Evolutionary conservation across 1,139 yeast genomes (phyloP).

Genomic region (Nadsonia commutata): DNA sequence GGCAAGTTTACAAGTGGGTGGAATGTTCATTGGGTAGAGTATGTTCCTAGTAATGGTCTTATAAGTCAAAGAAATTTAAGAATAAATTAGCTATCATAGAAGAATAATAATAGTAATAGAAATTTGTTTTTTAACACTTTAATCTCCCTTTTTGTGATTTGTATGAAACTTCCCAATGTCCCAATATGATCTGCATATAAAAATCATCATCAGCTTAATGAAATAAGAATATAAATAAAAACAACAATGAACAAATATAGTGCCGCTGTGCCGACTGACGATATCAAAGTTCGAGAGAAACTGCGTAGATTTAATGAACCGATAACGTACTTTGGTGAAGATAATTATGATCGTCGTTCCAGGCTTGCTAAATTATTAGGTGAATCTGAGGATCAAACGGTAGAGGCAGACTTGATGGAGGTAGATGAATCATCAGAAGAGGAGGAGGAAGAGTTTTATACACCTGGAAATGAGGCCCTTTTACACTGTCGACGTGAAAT

Average conservation of each 20-base stretch:
- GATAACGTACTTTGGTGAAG: slow-evolving; percentile 46
- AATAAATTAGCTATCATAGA: too few relatives aligned
- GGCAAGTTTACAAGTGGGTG: slow-evolving; percentile 29
- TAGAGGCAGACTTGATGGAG: slow-evolving; percentile 17
- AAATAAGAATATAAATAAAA: too few relatives aligned
- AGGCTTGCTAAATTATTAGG: slow-evolving; percentile 35
- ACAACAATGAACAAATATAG: neutral
- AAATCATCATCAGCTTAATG: too few relatives aligned
- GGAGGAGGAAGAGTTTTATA: slow-evolving; percentile 68
- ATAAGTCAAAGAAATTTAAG: neutral
- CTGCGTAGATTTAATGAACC: slow-evolving; percentile 45
- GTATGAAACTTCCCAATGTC: too few relatives aligned
- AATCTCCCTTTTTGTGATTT: too few relatives aligned
- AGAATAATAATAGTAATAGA: too few relatives aligned
- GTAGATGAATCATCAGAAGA: slow-evolving; percentile 25
- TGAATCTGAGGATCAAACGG: slow-evolving; percentile 15
- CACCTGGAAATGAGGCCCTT: slow-evolving; percentile 58
- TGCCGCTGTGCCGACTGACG: slow-evolving; percentile 41
- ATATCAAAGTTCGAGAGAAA: slow-evolving; percentile 38
- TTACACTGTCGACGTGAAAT: slow-evolving; percentile 39
- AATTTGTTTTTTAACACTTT: too few relatives aligned
- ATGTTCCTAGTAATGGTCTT: slow-evolving; percentile 30
- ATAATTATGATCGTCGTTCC: slow-evolving; percentile 42
- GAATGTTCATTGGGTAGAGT: slow-evolving; percentile 54
- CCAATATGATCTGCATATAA: too few relatives aligned